Conservation (phyloP, 2,329 filamentous ascomycete genomes). For the Neurospora sp. region DNA sequence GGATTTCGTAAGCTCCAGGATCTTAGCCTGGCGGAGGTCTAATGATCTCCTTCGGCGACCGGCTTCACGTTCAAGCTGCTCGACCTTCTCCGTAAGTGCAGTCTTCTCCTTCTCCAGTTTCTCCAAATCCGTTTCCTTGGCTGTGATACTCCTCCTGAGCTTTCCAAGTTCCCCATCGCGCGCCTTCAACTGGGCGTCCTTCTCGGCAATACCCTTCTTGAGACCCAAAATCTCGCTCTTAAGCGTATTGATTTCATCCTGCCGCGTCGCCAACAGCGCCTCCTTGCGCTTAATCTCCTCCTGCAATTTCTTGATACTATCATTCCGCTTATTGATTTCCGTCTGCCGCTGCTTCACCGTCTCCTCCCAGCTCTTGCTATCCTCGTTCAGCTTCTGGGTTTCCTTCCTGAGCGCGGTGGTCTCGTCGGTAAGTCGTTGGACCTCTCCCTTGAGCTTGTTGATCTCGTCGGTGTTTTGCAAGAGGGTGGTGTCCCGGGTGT, state of each 20-base stretch:
- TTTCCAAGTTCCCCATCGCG: not conserved
- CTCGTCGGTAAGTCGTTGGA: not conserved
- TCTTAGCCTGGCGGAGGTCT: not conserved
- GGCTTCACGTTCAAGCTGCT: not conserved
- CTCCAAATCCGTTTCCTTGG: not conserved
- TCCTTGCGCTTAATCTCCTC: not conserved
- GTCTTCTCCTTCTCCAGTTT: not conserved
- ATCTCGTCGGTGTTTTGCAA: not conserved
- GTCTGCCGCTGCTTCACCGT: not conserved
- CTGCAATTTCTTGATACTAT: not conserved
- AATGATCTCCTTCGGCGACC: not conserved
- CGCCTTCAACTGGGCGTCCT: not conserved
- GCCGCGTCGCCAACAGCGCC: not conserved
- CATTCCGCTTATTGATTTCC: not conserved
- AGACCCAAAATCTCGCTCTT: not conserved
- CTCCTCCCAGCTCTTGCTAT: not conserved
- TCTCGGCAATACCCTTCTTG: not conserved
- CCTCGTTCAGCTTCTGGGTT: not conserved
- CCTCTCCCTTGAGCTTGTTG: not conserved
- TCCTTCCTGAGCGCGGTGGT: not conserved
- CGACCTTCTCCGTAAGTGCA: not conserved
- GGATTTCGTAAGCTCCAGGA: not conserved
- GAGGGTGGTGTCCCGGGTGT: not conserved
- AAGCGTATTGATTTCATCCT: not conserved
- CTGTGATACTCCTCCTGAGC: not conserved